These are phyloP conservation scores for Debaryomyces coudertii DNA, from an alignment of 1,139 yeast genomes.

Conservation along the genomic window DNA sequence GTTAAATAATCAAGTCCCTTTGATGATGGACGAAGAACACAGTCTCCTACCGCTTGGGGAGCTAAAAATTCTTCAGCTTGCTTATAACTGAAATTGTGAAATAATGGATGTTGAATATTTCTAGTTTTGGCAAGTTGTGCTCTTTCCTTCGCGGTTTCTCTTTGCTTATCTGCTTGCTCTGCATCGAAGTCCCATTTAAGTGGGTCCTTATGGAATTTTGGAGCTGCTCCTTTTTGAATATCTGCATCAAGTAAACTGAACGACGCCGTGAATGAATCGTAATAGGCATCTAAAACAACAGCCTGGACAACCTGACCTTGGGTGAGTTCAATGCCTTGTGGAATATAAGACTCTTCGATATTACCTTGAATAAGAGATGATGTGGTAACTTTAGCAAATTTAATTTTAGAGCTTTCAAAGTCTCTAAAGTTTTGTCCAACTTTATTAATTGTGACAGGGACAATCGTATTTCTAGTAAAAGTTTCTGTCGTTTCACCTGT, in stretches of 20 bases:
- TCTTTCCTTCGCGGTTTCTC: conserved; percentile 60
- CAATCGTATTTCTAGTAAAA: conserved; percentile 69
- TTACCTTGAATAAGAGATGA: conserved; percentile 78
- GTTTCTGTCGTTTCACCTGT: conserved; percentile 83
- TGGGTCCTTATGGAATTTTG: conserved; percentile 57
- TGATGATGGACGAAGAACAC: conserved; percentile 93
- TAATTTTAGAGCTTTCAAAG: conserved; percentile 34
- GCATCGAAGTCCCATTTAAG: conserved; percentile 83
- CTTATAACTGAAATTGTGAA: conserved; percentile 75
- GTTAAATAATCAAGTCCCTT: conserved; percentile 87
- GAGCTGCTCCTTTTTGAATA: conserved; percentile 58
- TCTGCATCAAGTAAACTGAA: conserved; percentile 72
- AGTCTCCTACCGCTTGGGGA: conserved; percentile 85
- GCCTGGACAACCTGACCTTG: conserved; percentile 88
- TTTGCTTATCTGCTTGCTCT: conserved; percentile 66
- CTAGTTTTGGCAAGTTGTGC: conserved; percentile 60
- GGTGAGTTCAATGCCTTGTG: conserved; percentile 50
- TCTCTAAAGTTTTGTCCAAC: conserved; percentile 52
- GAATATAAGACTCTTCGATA: conserved; percentile 68
- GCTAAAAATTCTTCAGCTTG: conserved; percentile 96
- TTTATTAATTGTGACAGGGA: conserved; percentile 72
- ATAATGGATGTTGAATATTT: conserved; percentile 89
- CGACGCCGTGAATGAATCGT: conserved; percentile 71
- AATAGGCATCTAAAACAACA: conserved; percentile 69
- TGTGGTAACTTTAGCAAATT: conserved; percentile 62